Conservation (phyloP, 257 asterid genomes). For the Nemophila menziesii region DNA sequence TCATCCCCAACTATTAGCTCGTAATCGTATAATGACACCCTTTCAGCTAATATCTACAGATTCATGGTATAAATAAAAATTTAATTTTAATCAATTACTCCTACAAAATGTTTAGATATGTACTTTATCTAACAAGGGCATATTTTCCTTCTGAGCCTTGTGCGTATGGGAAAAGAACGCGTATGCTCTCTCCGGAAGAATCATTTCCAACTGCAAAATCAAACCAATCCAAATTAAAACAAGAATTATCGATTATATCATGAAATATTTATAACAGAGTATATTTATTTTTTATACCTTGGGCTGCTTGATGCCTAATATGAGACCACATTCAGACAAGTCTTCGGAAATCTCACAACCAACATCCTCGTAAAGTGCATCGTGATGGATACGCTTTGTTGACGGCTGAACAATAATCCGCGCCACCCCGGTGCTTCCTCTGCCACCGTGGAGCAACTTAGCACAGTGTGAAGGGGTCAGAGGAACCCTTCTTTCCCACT, state of each 20-base stretch:
- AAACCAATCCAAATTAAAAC: constrained; percentile 9
- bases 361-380: constrained; percentile 83
- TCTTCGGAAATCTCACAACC: constrained; percentile 92
- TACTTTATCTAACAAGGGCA: constrained; percentile 97
- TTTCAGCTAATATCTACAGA: constrained; percentile 59
- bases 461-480: constrained; percentile 93
- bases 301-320: constrained; percentile 88
- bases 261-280: not conserved
- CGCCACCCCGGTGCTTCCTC: constrained; percentile 67
- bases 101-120: not conserved
- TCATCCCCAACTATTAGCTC: constrained; percentile 87
- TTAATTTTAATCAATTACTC: not conserved
- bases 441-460: constrained; percentile 60
- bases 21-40: constrained; percentile 76
- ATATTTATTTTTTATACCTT: constrained; percentile 36
- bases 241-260: no score
- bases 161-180: constrained; percentile 96
- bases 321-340: constrained; percentile 74
- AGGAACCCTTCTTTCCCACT: constrained; percentile 97
- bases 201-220: constrained; percentile 76
- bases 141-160: constrained; percentile 87
- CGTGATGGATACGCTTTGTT: constrained; percentile 85
- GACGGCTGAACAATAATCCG: constrained; percentile 88
- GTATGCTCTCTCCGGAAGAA: constrained; percentile 76
- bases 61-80: constrained; percentile 3